Base-by-base conservation (phyloP, 306 rosid species). In the Heteromeles arbutifolia region DNA sequence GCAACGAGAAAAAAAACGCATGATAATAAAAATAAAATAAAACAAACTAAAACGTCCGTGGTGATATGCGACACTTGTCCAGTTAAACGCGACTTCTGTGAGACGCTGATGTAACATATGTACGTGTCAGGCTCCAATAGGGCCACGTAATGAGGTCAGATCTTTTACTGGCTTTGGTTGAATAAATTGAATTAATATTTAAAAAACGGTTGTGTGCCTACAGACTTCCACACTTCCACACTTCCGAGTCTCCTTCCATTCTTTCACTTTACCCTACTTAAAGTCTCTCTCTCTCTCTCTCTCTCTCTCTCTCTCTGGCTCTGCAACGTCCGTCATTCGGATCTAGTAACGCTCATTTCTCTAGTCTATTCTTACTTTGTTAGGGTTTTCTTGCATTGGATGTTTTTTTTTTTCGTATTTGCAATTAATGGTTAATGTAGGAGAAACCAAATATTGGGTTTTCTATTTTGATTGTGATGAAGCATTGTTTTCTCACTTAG, bases 91-190 rank as follows among this genome's bases (percentile, higher is more conserved):
- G 66, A 44, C 22, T 54, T 56, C 24, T 22, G 1, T 11, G 24
- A 65, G 52, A 24, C 10, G n/a, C n/a, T 1, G 34, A 12, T 1
- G 3, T 3, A 53, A 0, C 6, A 1, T 32, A 22, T 12, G 54
- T 53, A 72, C 54, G 53, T 57, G 26, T 65, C 45, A 32, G 6
- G 4, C 3, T 65, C 3, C 25, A 9, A 17, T 65, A 28, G 39
- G 63, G 63, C 54, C 76, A 57, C 76, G 54, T 72, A 72, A 57
- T 24, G 57, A 14, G 37, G 67, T 73, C 21, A 13, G 54, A 50
- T 50, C 19, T 17, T 50, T 50, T 5, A 50, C 19, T 15, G 19
- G 19, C 5, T 15, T 14, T 50, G 54, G 4, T 50, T 50, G 54
- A 50, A 50, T 50, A 17, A 14, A 14, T 50, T 50, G 54, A 50